Base-by-base conservation (phyloP, 192 early-diverging fungal genomes). In the Linnemannia schmuckeri region DNA sequence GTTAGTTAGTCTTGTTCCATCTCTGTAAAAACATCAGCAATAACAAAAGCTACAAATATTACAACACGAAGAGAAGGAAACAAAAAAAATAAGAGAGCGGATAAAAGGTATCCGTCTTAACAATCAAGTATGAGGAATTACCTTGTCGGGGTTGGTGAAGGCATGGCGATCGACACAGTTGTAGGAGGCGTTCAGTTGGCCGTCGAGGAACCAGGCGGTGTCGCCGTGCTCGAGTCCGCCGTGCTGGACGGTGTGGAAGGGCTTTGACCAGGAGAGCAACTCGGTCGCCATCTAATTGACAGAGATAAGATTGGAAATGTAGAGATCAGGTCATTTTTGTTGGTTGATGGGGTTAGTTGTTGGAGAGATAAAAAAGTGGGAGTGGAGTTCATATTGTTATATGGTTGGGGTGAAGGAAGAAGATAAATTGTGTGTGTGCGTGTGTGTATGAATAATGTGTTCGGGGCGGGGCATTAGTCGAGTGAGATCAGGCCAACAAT, bases 161-260 rank as follows among this genome's bases (percentile, higher is more conserved):
- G 97, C 98, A 89, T 97, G 96, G 63, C 98, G 95, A 88, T 99
- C 98, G 44, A 99, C 95, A 90, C 97, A 98, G 93, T 99, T 99
- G 92, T 96, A 96, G 40, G 95, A 93, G n/a, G 94, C 96, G 85
- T 99, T 99, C 81, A 99, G 91, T 82, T 95, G 89, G 57, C 98
- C 98, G 80, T 96, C 95, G 44, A 93, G 89, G 91, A 99, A 99
- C 98, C 98, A 99, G 44, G 97, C 93, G 80, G 96, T 93, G 89
- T 99, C 94, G 72, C 98, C 98, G 63, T 94, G 90, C 40, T 93
- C 87, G 82, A 98, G 96, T 68, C 89, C 90, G 41, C 98, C 97
- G 55, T 92, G 89, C 35, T 83, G 80, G 76, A 96, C 95, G 38
- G 90, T 92, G 74, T 91, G 88, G 89, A 97, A 98, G 68, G 96